Evolutionary conservation across 176 grass and related monocot genomes (phyloP), one percentile per base, ranked within the genome.

Genomic region (Aegilops sharonensis): DNA sequence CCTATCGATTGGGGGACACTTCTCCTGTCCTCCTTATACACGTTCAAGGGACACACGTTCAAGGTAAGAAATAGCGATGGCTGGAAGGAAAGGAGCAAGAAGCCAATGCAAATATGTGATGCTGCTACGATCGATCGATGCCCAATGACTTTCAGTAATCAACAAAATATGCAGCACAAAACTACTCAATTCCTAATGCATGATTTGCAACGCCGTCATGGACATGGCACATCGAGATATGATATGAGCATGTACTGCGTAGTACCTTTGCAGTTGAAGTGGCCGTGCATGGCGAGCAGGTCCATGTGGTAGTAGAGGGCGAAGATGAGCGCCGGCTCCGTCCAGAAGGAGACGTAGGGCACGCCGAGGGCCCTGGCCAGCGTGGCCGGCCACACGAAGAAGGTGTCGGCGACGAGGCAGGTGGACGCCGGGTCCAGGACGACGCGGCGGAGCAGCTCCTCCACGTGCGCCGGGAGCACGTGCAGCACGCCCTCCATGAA

Each of bases 331-430:
- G 92, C 90, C 0, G 95, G 78, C 81, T 97, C 86, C 4, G 92
- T 97, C 94, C 91, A 95, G 85, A 93, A 95, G 3, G 94, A 95
- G 4, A 91, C 75, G 59, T 91, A 95, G 14, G 68, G 87, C 14
- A 94, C 35, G 11, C 87, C 84, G 4, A 92, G n/a, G n/a, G 74
- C 81, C 69, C 81, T 50, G 8, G 81, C 88, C n/a, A 94, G 72
- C 8, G 86, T 79, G 6, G 95, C 88, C 3, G 92, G 89, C 92
- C 90, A 97, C 2, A 92, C 84, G 87, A 91, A 92, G 83, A 92
- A 91, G 10, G 95, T 92, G 73, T 94, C 95, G 13, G 23, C 12
- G 59, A 97, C 74, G 78, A 97, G 93, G 84, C 69, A 89, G 0
- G 83, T 94, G n/a, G 82, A 13, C 0, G 92, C 64, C 21, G 92